Evolutionary conservation across 768 basidiomycete species (phyloP), one percentile per base, ranked within the genome.

Genomic region (Filobasidium floriforme): DNA sequence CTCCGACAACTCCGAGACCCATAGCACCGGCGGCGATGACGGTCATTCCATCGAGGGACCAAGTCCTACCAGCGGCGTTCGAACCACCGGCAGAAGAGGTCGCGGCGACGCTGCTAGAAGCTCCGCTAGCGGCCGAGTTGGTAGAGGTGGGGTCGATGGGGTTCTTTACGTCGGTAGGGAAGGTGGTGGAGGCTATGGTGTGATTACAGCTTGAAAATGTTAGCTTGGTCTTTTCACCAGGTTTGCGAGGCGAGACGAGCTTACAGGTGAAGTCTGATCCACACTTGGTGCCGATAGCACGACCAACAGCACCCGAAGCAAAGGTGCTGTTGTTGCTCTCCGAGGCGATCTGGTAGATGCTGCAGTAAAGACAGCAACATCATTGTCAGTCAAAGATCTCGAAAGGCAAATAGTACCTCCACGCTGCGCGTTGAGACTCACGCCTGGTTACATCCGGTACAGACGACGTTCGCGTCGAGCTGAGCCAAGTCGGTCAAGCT

Each of bases 361-460:
- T 77, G 26, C n/a, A 40, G 11, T 14, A 22, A 2, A 14, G 15
- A 57, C 22, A 24, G 19, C 22, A 57, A 57, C 26, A n/a, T 19
- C 3, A 22, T 24, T 57, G 24, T 51, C 46, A 51, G 46, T 12
- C 32, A 37, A 37, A 9, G 4, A 37, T 41, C 2, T 37, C 24
- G 24, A n/a, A 1, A 15, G 55, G 59, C 32, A 49, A 9, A 15
- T 59, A 44, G 5, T 19, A 11, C 7, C 49, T 7, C 18, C 12
- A 15, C 37, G 22, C 11, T 0, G n/a, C n/a, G n/a, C n/a, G n/a
- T n/a, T n/a, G n/a, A n/a, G 3, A 70, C 74, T 70, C 64, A 77
- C 74, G 65, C 74, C 51, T 72, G 67, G 24, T 72, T 71, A 72
- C 79, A 80, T 54, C 71, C 72, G 12, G 78, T 77, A 69, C 79